Base-by-base conservation (phyloP, 441 rosid genomes). In the Pelargonium fulgidum region DNA sequence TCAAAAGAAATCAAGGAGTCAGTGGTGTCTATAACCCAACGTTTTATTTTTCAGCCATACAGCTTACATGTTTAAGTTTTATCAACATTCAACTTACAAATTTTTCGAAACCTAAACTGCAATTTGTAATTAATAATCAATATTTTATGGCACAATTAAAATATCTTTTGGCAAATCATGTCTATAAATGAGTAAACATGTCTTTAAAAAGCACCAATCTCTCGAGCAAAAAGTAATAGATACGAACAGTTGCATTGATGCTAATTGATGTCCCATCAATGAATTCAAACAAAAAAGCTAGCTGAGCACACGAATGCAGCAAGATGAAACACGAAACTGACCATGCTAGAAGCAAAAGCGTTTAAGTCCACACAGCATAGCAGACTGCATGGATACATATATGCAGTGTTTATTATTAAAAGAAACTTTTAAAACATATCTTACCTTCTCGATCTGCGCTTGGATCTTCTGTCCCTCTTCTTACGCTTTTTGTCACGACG, bases 381-480 rank as follows among this genome's bases (percentile, higher is more conserved):
- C 59, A 52, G 19, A 52, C 19, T n/a, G 7, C 19, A 2, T 14
- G 59, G 11, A 52, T 3, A 52, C 59, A 52, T 20, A 52, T 17
- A 19, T 7, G 7, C 20, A 14, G 16, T 52, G 9, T 52, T 19
- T 52, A 52, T 14, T 52, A 52, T 33, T 33, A 33, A 33, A 33
- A 3, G 39, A 33, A 33, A 33, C 17, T 52, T 52, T 52, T 14
- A 52, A 14, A 22, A 22, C 1, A 52, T 8, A 52, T 52, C 59
- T 19, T 52, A 93, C 99, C 99, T 91, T 83, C 72, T 87, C 73
- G 90, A 83, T 81, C 80, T 89, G 64, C 80, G 96, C 72, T 82
- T 93, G n/a, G 87, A 81, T 78, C 80, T 84, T 81, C 78, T 89
- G 58, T 86, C 96, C 69, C 70, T 88, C 70, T 81, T 82, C 80